A percentile compares a stretch with the other conserved stretches of the same genome.
phyloP scores from a whole-genome alignment of 2,329 filamentous ascomycete genomes.

The Nemania diffusa region DNA sequence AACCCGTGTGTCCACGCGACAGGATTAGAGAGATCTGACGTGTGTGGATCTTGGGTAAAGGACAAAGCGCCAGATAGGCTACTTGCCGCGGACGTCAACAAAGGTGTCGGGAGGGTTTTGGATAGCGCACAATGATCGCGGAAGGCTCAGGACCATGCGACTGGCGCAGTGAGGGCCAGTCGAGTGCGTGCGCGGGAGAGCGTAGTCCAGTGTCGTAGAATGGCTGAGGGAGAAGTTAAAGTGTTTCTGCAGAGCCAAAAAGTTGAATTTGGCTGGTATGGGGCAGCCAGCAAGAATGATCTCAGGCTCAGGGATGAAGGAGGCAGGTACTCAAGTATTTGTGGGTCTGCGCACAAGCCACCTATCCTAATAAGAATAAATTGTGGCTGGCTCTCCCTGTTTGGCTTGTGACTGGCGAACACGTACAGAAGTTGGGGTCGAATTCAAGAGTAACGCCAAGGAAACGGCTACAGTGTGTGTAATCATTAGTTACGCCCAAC shows the following conservation, averaged over 20 bases:
- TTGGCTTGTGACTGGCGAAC: conserved; percentile 10
- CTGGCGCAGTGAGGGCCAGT: conserved; percentile 34
- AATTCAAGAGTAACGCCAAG: no score
- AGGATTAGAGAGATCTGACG: conserved; percentile 49
- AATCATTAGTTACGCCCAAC: no score
- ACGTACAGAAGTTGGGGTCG: neutral
- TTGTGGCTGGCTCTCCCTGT: conserved; percentile 27
- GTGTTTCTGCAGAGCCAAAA: conserved; percentile 42
- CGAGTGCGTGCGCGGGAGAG: conserved; percentile 30
- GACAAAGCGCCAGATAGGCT: conserved; percentile 36
- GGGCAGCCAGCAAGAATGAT: conserved; percentile 40
- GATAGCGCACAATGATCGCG: conserved; percentile 40
- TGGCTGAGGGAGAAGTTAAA: conserved; percentile 44
- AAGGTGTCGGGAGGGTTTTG: conserved; percentile 23
- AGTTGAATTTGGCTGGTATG: conserved; percentile 46
- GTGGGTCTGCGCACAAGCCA: conserved; percentile 3
- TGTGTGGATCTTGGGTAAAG: conserved; percentile 45
- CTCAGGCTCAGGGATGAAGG: conserved; percentile 39
- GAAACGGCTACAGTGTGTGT: no score
- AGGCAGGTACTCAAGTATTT: conserved; percentile 25
- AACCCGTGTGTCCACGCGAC: conserved; percentile 52
- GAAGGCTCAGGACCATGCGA: conserved; percentile 31
- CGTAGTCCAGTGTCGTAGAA: conserved; percentile 35
- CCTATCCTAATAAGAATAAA: conserved; percentile 9
- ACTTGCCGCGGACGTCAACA: conserved; percentile 32